These are phyloP conservation scores for Suhomyces maxii DNA, from an alignment of 1,139 yeast species.

Conservation along the genomic window DNA sequence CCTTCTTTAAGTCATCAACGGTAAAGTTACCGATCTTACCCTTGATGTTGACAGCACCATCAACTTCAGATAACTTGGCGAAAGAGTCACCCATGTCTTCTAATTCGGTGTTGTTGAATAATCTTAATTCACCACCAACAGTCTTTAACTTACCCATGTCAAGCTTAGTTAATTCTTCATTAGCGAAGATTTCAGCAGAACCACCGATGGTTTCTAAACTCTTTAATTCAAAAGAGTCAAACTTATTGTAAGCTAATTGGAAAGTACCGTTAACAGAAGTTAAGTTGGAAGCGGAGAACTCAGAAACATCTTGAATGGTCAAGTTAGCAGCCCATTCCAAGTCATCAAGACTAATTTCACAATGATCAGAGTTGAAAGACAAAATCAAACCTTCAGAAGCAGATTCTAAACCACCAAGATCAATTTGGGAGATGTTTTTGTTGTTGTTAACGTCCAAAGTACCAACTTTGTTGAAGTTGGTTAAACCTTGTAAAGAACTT, in stretches of 20 bases:
- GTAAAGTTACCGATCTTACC: slow-evolving; percentile 45
- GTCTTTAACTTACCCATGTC: slow-evolving; percentile 30
- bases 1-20: slow-evolving; percentile 37
- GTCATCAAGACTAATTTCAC: slow-evolving; percentile 37
- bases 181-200: slow-evolving; percentile 44
- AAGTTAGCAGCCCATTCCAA: slow-evolving; percentile 47
- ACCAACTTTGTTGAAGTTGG: slow-evolving; percentile 33
- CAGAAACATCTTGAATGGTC: slow-evolving; percentile 44
- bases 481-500: slow-evolving; percentile 37
- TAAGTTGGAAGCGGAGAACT: slow-evolving; percentile 34
- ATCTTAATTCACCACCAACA: slow-evolving; percentile 46
- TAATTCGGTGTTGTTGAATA: slow-evolving; percentile 46
- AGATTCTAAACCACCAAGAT: slow-evolving; percentile 34
- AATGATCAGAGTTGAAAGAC: slow-evolving; percentile 46
- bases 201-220: slow-evolving; percentile 38
- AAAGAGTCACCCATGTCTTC: slow-evolving; percentile 35
- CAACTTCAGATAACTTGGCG: slow-evolving; percentile 31
- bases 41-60: slow-evolving; percentile 45
- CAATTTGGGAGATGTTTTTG: slow-evolving; percentile 42
- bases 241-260: slow-evolving; percentile 42
- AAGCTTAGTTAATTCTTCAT: slow-evolving; percentile 40
- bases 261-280: slow-evolving; percentile 45
- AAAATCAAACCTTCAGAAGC: slow-evolving; percentile 41
- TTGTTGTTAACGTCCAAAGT: slow-evolving; percentile 46
- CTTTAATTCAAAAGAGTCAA: slow-evolving; percentile 33